Evolutionary conservation across 495 filamentous ascomycete genomes (phyloP), one percentile per base, ranked within the genome.

Genomic region (Tuber calosporum): DNA sequence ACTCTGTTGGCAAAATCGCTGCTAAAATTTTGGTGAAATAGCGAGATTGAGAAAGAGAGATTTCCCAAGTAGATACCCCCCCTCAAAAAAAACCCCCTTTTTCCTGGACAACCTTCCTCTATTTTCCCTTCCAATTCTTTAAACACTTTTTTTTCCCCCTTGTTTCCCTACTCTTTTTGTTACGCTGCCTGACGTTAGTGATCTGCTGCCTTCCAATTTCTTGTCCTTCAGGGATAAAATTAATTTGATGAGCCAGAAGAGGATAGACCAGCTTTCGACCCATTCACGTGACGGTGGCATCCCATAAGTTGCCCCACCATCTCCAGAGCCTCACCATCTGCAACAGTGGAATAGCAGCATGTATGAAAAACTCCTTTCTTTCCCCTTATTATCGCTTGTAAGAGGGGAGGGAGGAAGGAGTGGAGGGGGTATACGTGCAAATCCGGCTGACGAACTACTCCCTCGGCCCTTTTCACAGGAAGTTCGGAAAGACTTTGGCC

Each of bases 401-500:
- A 34, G 53, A 30, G 53, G 53, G 13, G 26, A 34, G 53, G 26
- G 53, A 62, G 53, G 13, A 26, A 62, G 26, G 53, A 34, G 26
- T 62, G 53, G 53, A 62, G 53, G 13, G 30, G 30, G n/a, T 30
- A 4, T 62, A 34, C 26, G 26, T 62, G 26, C 53, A 62, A 30
- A 19, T 62, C 53, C 53, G 30, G 53, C 53, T 62, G 26, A 62
- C 53, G 34, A 42, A 69, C 17, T 19, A 19, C 37, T 37, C n/a
- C 70, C 58, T 34, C 58, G n/a, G n/a, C 39, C 41, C 22, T 38
- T 30, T 48, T 48, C 62, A 78, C 74, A 99, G 95, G 95, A 98
- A 99, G 88, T 99, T 98, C 86, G 95, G 95, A 83, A 99, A 99
- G 87, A 91, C 97, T 80, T 95, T 98, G 77, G 96, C 97, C 85